Evolutionary conservation across 345 rosid genomes (phyloP), one percentile per base, ranked within the genome.

Genomic region (Capsella bursapastoris): DNA sequence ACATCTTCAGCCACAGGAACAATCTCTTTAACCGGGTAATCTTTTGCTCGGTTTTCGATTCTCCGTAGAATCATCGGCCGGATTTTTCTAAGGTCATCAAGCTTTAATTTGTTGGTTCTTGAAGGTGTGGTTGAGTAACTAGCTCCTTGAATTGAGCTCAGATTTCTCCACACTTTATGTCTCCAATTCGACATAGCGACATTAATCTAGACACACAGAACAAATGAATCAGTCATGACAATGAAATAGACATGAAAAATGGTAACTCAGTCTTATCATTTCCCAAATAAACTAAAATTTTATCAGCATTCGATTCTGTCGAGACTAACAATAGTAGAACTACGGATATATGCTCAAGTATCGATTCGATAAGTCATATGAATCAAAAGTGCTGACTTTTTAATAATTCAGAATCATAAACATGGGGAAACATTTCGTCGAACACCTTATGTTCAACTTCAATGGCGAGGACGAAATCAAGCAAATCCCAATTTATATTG

Each of bases 41-140:
- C 86, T 83, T 87, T 84, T 3, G 90, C 89, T 68, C 93, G 81
- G n/a, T 81, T 75, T 73, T 90, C 83, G 6, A 95, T 84, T 80
- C 97, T 83, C 72, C 82, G 78, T n/a, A 77, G 75, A 75, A 95
- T 92, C 96, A 95, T 86, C 5, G 96, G 92, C 77, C 97, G 51
- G 60, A 89, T 72, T 76, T 87, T 86, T 78, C 83, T 84, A 66
- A 87, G 80, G 76, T 89, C 87, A 14, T 68, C 44, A 57, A 57
- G 71, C 68, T 81, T 81, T 0, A 90, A 66, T 76, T 87, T 82
- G 80, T 85, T 91, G 71, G 63, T 77, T 72, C 86, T 81, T 18
- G 68, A 68, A 32, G 76, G 72, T 9, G 18, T 44, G 49, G 68
- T 57, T 68, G 67, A 77, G 66, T 58, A 72, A 40, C 58, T 56